A percentile compares a stretch with the other conserved stretches of the same genome.
These are phyloP conservation scores for Alternaria angustiovoidea DNA, from an alignment of 2,329 filamentous ascomycete species.

Conservation along the genomic window DNA sequence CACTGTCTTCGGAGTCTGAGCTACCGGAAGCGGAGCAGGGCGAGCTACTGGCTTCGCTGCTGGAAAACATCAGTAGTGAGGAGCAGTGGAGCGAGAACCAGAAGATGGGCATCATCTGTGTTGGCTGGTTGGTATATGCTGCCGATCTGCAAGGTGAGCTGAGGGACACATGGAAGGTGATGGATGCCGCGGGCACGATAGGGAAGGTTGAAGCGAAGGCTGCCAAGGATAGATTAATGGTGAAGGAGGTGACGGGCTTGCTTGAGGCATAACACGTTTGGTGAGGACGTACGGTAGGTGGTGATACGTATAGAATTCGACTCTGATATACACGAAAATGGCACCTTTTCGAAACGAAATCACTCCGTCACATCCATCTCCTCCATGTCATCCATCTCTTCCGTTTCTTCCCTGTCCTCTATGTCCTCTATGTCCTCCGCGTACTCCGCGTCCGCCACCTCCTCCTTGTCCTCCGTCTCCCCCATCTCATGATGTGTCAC, in stretches of 20 bases:
- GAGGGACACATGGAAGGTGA: slow-evolving; percentile 77
- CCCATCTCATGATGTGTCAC: no score
- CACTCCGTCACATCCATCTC: no score
- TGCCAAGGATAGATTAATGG: slow-evolving; percentile 42
- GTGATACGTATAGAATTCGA: no score
- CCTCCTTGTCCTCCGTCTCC: no score
- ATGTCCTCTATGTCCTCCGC: no score
- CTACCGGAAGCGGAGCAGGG: slow-evolving; percentile 77
- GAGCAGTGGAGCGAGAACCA: slow-evolving; percentile 69
- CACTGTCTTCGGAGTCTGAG: slow-evolving; percentile 31
- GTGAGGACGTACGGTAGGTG: no score
- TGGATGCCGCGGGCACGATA: slow-evolving; percentile 76
- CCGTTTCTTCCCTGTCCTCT: no score
- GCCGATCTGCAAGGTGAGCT: slow-evolving; percentile 75
- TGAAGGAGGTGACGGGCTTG: slow-evolving; percentile 38
- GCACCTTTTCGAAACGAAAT: no score
- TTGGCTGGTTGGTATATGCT: slow-evolving; percentile 79
- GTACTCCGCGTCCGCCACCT: no score
- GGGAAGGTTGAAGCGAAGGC: slow-evolving; percentile 34
- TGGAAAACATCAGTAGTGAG: slow-evolving; percentile 73
- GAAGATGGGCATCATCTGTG: slow-evolving; percentile 76
- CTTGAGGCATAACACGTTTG: no score
- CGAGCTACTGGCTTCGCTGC: slow-evolving; percentile 79
- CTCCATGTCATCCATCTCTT: no score
- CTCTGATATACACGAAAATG: no score